phyloP scores from a whole-genome alignment of 768 basidiomycete genomes.

The Collybia nuda region DNA sequence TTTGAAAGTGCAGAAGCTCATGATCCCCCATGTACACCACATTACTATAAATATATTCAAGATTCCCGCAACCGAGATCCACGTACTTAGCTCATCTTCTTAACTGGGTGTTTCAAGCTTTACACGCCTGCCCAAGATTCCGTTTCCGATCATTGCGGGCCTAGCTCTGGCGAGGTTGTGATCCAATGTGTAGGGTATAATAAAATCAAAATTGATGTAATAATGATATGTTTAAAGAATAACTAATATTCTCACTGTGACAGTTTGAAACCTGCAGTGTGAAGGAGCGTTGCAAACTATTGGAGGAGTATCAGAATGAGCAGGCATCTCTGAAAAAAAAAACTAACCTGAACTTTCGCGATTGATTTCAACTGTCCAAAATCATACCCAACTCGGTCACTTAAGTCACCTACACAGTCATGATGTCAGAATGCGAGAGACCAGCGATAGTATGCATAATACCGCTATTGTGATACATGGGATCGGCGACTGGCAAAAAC shows the following conservation, averaged over 20 bases:
- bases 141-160: no score
- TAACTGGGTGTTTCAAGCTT: no score
- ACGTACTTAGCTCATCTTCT: no score
- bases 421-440: conserved; percentile 1
- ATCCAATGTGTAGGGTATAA: no score
- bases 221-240: background rate
- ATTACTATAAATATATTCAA: background rate
- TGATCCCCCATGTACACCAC: no score
- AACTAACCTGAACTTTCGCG: conserved; percentile 79
- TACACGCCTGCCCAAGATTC: no score
- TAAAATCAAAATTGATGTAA: background rate
- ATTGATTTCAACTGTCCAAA: conserved; percentile 80
- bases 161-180: no score
- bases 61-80: no score
- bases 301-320: background rate
- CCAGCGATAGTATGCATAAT: conserved; percentile 13
- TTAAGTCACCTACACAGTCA: conserved; percentile 60
- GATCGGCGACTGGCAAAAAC: conserved; percentile 64
- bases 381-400: conserved; percentile 78
- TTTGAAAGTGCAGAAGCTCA: no score
- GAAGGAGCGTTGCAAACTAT: conserved; percentile 70
- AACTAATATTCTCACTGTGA: conserved; percentile 2
- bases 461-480: conserved; percentile 89
- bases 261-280: conserved; percentile 62
- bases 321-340: background rate